A percentile compares a stretch with the other conserved stretches of the same genome.
Conservation (phyloP, 257 asterid genomes). For the Nicotiana benthamiana region DNA sequence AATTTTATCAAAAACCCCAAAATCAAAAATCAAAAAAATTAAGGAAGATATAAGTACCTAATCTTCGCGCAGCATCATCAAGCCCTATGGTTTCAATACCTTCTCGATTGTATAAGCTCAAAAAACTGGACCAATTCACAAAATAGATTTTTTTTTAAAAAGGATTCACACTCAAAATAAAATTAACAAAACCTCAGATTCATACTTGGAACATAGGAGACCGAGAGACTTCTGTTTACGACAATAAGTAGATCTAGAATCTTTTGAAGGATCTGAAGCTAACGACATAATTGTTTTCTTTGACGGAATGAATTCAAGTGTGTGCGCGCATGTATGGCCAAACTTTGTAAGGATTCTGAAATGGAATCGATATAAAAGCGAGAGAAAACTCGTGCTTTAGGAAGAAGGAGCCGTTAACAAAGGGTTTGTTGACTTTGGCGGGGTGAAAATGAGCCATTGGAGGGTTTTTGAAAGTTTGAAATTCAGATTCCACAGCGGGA, state of each 20-base stretch:
- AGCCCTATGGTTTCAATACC: constrained; percentile 82
- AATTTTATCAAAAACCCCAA: background rate
- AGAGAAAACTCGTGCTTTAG: background rate
- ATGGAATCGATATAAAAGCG: background rate
- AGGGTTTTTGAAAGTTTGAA: constrained; percentile 75
- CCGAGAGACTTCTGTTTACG: constrained; percentile 95
- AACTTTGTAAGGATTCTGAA: background rate
- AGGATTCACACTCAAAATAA: background rate
- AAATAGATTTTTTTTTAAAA: background rate
- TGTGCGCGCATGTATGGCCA: background rate
- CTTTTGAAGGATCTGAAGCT: constrained; percentile 26
- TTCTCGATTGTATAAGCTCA: constrained; percentile 71
- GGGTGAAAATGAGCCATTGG: constrained; percentile 31
- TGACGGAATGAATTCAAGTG: background rate
- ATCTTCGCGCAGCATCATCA: constrained; percentile 77
- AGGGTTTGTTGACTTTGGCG: constrained; percentile 41
- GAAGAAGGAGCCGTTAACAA: constrained; percentile 31
- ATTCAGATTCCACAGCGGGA: constrained; percentile 55
- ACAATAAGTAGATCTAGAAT: constrained; percentile 76
- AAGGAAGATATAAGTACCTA: constrained; percentile 35
- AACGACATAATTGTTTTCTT: constrained; percentile 1
- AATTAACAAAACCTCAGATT: too few species aligned
- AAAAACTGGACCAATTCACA: constrained; percentile 44
- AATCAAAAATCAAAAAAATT: background rate
- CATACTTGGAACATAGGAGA: constrained; percentile 80